Percentiles rank a stretch among this genome's conserved stretches.
Evolutionary conservation across 192 early-diverging fungal genomes (phyloP).

Genomic region (Pilaira anomala): DNA sequence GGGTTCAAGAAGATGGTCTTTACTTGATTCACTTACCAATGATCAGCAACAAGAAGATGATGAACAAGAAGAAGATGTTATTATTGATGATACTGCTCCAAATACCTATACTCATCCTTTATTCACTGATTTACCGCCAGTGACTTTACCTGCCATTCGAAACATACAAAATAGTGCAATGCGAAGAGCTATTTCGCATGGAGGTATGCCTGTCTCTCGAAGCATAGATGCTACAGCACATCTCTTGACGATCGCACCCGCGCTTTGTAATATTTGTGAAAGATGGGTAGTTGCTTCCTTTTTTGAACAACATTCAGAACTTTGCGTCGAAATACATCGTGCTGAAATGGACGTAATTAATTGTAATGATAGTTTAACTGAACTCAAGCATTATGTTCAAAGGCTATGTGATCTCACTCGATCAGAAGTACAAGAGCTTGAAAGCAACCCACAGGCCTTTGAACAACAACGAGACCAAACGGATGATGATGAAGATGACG

Average conservation of each 20-base stretch:
- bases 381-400: constrained; percentile 49
- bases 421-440: constrained; percentile 13
- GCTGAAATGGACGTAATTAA: constrained; percentile 74
- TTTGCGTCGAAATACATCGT: constrained; percentile 72
- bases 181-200: constrained; percentile 32
- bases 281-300: constrained; percentile 61
- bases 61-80: too few relatives aligned
- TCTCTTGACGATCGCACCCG: constrained; percentile 40
- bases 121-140: neutral
- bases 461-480: neutral
- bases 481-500: neutral
- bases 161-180: constrained; percentile 1
- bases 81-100: constrained; percentile 13
- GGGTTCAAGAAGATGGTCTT: constrained; percentile 19
- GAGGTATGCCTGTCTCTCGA: constrained; percentile 14
- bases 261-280: constrained; percentile 80
- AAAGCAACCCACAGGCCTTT: constrained; percentile 10
- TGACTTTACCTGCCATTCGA: neutral
- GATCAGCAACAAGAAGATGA: too few relatives aligned
- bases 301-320: constrained; percentile 71
- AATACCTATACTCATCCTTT: neutral
- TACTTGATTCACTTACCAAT: neutral
- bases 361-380: constrained; percentile 67
- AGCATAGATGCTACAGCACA: constrained; percentile 30
- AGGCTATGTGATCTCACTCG: constrained; percentile 12